Conservation (phyloP, 208 protist species). For the Leishmania mexicana region DNA sequence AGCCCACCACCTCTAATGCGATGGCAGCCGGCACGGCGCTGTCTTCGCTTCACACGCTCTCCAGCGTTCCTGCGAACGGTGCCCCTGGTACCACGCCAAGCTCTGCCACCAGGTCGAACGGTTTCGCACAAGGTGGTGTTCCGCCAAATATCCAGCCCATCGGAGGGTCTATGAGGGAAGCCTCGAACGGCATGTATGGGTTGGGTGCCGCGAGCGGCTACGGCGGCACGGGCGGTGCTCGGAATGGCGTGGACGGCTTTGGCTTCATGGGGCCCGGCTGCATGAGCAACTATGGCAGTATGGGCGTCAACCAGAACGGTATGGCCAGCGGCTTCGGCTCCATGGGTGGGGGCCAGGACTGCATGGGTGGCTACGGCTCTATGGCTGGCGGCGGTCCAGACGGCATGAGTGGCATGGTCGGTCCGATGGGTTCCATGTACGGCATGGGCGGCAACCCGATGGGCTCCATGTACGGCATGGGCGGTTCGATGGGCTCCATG, state of each 20-base stretch:
- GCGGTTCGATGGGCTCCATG: slow-evolving; percentile 25
- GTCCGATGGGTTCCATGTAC: slow-evolving; percentile 13
- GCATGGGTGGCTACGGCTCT: slow-evolving; percentile 19
- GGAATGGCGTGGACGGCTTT: slow-evolving; percentile 20
- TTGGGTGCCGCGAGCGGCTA: neutral
- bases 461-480: slow-evolving; percentile 31
- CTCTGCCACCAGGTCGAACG: slow-evolving; percentile 1
- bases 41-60: neutral
- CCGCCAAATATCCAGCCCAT: slow-evolving; percentile 18
- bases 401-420: slow-evolving; percentile 19
- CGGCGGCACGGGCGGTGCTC: neutral
- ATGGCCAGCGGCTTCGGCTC: slow-evolving; percentile 16
- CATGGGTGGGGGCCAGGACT: neutral
- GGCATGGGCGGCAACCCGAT: slow-evolving; percentile 17
- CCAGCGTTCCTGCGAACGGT: neutral
- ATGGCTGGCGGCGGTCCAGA: slow-evolving; percentile 24
- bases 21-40: neutral
- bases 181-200: slow-evolving; percentile 15
- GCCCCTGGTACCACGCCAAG: slow-evolving; percentile 1
- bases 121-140: neutral
- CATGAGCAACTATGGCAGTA: slow-evolving; percentile 13
- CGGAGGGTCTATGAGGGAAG: slow-evolving; percentile 30
- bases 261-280: slow-evolving; percentile 27
- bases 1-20: neutral
- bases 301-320: slow-evolving; percentile 10